Conservation (phyloP, 352 stramenopile genomes). For the Phytophthora megakarya region DNA sequence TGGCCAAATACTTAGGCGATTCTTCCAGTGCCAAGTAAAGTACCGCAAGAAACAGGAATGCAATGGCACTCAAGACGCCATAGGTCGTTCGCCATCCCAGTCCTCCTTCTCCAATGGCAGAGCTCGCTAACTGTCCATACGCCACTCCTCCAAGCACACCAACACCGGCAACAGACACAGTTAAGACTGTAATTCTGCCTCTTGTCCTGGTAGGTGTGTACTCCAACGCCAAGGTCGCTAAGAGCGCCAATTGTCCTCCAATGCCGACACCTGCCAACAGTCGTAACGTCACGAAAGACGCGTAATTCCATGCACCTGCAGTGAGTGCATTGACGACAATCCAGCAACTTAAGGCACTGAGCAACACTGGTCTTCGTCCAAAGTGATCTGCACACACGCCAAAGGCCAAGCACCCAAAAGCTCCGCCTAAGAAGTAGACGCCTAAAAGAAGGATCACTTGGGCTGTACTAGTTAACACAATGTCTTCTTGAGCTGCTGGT, state of each 20-base stretch:
- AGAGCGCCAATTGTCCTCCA: slow-evolving; percentile 57
- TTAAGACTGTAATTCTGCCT: slow-evolving; percentile 59
- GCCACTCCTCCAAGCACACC: slow-evolving; percentile 50
- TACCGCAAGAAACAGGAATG: slow-evolving; percentile 29
- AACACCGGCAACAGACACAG: slow-evolving; percentile 45
- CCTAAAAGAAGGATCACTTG: slow-evolving; percentile 40
- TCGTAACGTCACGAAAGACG: slow-evolving; percentile 48
- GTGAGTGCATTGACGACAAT: slow-evolving; percentile 51
- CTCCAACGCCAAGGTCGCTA: slow-evolving; percentile 61
- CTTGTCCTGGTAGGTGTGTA: slow-evolving; percentile 64
- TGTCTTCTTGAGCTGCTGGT: slow-evolving; percentile 29
- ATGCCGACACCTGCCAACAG: slow-evolving; percentile 51
- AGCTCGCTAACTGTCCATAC: slow-evolving; percentile 35
- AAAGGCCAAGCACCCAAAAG: slow-evolving; percentile 53
- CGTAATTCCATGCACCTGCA: slow-evolving; percentile 38
- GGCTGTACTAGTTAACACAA: slow-evolving; percentile 30
- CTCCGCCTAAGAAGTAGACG: slow-evolving; percentile 50
- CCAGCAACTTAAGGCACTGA: slow-evolving; percentile 45
- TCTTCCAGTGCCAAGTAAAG: slow-evolving; percentile 49
- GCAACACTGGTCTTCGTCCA: slow-evolving; percentile 48
- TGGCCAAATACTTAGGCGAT: slow-evolving; percentile 74
- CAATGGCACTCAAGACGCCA: slow-evolving; percentile 37
- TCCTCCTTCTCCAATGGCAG: slow-evolving; percentile 20
- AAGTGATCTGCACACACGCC: slow-evolving; percentile 67
- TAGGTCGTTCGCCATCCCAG: slow-evolving; percentile 37